Conservation (phyloP, 768 basidiomycete species). For the Serendipita indica region DNA sequence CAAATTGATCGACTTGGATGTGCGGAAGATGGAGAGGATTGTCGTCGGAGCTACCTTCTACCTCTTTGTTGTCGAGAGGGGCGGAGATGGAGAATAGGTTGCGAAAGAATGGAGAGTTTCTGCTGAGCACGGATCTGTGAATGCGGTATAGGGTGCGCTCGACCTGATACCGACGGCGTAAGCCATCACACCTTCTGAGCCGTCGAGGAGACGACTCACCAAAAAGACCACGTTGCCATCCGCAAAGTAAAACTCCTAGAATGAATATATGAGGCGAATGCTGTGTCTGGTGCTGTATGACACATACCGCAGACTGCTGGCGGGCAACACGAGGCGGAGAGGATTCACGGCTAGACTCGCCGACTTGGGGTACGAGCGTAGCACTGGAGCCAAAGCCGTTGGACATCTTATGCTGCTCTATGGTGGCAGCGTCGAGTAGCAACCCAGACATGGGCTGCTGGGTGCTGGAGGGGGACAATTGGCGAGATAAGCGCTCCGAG, state of each 20-base stretch:
- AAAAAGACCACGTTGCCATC: constrained; percentile 2
- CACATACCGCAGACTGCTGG: neutral
- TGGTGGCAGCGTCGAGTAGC: neutral
- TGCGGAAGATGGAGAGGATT: constrained; percentile 4
- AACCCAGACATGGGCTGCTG: neutral
- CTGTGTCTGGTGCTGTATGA: neutral
- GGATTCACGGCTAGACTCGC: neutral
- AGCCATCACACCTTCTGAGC: neutral
- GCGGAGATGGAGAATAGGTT: constrained; percentile 5
- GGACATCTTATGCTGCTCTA: constrained; percentile 1
- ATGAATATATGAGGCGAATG: neutral
- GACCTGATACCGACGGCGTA: neutral
- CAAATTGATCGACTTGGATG: neutral
- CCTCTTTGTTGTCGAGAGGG: neutral
- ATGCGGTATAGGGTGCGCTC: constrained; percentile 1
- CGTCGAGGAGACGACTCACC: neutral
- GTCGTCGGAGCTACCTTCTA: constrained; percentile 4
- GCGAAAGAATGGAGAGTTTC: constrained; percentile 1
- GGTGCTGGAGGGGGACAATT: neutral
- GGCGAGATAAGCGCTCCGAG: constrained; percentile 3
- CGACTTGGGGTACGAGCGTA: neutral
- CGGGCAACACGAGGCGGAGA: neutral
- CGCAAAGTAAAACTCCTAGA: neutral
- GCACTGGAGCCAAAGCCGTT: constrained; percentile 5
- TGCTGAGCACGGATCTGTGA: constrained; percentile 5